Conservation (phyloP, 2,329 filamentous ascomycete genomes). For the Fusarium incarnatum region DNA sequence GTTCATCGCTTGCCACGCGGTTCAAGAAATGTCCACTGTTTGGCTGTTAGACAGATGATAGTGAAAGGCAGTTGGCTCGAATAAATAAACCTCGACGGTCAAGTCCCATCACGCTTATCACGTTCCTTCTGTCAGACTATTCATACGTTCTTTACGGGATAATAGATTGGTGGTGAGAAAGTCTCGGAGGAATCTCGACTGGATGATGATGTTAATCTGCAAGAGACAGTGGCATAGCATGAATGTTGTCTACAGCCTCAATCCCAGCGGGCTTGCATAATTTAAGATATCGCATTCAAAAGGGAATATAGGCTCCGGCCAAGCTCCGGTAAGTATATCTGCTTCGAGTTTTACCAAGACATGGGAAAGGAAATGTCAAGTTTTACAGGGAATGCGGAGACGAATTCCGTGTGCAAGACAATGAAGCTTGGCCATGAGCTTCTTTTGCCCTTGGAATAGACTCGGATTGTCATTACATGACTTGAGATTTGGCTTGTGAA, state of each 20-base stretch:
- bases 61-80: neutral
- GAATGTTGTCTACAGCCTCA: neutral
- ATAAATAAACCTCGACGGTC: neutral
- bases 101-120: neutral
- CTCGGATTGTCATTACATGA: neutral
- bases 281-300: neutral
- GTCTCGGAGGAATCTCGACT: neutral
- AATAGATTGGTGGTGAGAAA: too few relatives aligned
- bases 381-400: conserved; percentile 2
- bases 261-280: conserved; percentile 19
- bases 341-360: conserved; percentile 5
- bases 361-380: neutral
- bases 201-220: neutral
- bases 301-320: conserved; percentile 16
- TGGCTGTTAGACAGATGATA: neutral
- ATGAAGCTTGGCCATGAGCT: conserved; percentile 29
- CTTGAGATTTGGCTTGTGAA: conserved; percentile 6
- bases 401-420: conserved; percentile 17
- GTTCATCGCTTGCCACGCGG: neutral
- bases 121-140: neutral
- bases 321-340: conserved; percentile 5
- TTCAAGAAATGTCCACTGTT: neutral
- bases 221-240: conserved; percentile 9
- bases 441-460: conserved; percentile 11
- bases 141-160: too few relatives aligned